Evolutionary conservation across 2,329 filamentous ascomycete species (phyloP).

Genomic region (Cercospora janseana): DNA sequence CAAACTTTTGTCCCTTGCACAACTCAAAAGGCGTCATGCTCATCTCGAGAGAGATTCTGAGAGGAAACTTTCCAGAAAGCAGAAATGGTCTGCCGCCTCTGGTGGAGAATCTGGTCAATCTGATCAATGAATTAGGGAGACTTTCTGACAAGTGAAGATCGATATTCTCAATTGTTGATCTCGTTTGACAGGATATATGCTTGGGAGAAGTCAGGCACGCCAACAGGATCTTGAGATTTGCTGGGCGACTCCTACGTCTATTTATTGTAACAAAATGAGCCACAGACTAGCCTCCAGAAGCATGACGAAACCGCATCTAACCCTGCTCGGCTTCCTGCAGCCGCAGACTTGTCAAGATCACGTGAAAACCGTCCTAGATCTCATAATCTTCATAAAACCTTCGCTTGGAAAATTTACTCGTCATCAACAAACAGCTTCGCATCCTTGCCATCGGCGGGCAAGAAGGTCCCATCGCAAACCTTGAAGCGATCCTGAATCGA

Average conservation of each 20-base stretch:
- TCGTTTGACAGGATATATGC: too few relatives aligned
- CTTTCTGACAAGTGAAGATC: constrained; percentile 23
- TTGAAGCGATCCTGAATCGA: constrained; percentile 74
- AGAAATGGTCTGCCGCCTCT: constrained; percentile 51
- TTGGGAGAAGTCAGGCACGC: too few relatives aligned
- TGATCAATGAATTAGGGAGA: constrained; percentile 57
- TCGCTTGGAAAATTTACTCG: constrained; percentile 11
- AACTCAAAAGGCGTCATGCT: constrained; percentile 59
- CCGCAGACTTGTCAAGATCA: too few relatives aligned
- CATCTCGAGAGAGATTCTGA: constrained; percentile 56
- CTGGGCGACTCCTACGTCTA: too few relatives aligned
- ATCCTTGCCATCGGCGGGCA: constrained; percentile 21
- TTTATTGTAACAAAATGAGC: too few relatives aligned
- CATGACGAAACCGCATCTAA: too few relatives aligned
- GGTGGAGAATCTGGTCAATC: constrained; percentile 62
- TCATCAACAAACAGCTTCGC: constrained; percentile 21
- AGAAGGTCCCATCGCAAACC: constrained; percentile 60
- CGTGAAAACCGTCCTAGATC: too few relatives aligned
- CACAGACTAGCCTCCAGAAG: too few relatives aligned
- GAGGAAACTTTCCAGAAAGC: constrained; percentile 46
- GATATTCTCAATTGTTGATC: too few relatives aligned
- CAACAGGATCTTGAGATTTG: too few relatives aligned
- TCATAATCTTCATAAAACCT: too few relatives aligned
- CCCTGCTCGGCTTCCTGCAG: too few relatives aligned
- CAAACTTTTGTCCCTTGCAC: constrained; percentile 43